Conservation (phyloP, 169 alveolate species). For the Toxoplasma gondii region DNA sequence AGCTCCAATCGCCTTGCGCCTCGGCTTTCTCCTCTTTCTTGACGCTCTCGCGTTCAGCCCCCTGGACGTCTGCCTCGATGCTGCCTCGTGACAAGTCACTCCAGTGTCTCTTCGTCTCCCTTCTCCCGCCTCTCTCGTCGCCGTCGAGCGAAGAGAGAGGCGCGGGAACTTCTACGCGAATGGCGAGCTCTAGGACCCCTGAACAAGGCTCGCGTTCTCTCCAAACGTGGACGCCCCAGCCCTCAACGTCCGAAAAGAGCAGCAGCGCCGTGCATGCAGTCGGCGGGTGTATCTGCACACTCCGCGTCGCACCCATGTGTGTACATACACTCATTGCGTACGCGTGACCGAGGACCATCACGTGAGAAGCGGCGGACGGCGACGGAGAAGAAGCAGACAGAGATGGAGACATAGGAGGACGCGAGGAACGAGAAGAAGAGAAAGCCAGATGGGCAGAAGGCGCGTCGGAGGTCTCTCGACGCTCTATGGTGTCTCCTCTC, state of each 20-base stretch:
- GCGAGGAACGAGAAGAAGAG: neutral
- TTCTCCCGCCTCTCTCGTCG: neutral
- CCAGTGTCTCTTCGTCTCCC: neutral
- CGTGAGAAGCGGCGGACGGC: neutral
- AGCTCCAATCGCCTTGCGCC: too few relatives aligned
- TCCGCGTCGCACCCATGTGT: neutral
- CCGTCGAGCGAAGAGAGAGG: neutral
- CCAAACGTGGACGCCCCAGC: conserved; percentile 12
- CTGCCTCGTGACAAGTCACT: too few relatives aligned
- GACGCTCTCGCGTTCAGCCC: neutral
- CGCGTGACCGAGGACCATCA: neutral
- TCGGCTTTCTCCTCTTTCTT: conserved; percentile 25
- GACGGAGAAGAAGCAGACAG: neutral
- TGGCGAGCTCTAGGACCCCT: neutral
- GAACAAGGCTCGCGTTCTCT: conserved; percentile 4
- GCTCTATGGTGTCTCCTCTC: neutral
- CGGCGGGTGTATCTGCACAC: conserved; percentile 2
- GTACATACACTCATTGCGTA: conserved; percentile 3
- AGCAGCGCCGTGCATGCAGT: conserved; percentile 26
- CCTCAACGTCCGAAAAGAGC: neutral
- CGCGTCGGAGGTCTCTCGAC: too few relatives aligned
- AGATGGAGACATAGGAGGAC: too few relatives aligned
- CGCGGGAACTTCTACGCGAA: conserved; percentile 24
- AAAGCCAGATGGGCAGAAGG: too few relatives aligned
- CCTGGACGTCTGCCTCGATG: neutral